A percentile compares a stretch with the other conserved stretches of the same genome.
Evolutionary conservation across 2,329 filamentous ascomycete species (phyloP).

Genomic region (Trichoderma breve): DNA sequence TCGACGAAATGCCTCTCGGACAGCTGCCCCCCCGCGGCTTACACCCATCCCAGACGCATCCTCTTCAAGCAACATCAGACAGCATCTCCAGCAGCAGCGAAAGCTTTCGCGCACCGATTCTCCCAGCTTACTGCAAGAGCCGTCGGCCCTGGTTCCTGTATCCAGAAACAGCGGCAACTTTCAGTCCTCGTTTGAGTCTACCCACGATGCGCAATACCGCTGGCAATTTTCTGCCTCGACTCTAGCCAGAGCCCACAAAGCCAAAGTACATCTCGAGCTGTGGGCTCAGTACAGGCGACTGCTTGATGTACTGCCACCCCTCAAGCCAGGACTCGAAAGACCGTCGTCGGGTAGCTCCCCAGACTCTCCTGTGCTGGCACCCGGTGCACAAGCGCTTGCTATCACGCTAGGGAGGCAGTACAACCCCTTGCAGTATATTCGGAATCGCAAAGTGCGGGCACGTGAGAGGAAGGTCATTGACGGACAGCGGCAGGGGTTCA

Average conservation of each 20-base stretch:
- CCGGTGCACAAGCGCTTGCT: conserved; percentile 31
- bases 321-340: conserved; percentile 50
- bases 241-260: conserved; percentile 76
- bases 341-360: conserved; percentile 43
- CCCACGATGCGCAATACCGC: conserved; percentile 47
- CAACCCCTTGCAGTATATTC: conserved; percentile 88
- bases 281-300: conserved; percentile 80
- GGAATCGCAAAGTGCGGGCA: conserved; percentile 82
- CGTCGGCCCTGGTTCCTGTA: conserved; percentile 41
- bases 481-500: conserved; percentile 73
- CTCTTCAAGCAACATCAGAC: conserved; percentile 58
- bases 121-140: conserved; percentile 49
- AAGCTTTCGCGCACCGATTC: conserved; percentile 60
- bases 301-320: conserved; percentile 72
- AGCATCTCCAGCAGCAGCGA: conserved; percentile 71
- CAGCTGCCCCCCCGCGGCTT: conserved; percentile 49
- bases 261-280: conserved; percentile 80
- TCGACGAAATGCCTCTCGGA: conserved; percentile 53
- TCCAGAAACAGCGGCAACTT: conserved; percentile 45
- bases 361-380: conserved; percentile 37
- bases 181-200: conserved; percentile 46
- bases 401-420: conserved; percentile 65
- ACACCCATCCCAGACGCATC: conserved; percentile 53
- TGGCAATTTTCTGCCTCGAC: conserved; percentile 78
- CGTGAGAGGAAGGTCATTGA: conserved; percentile 74